These are phyloP conservation scores for Cinnamomum micranthum DNA, from an alignment of 164 flowering plant species.

Conservation along the genomic window DNA sequence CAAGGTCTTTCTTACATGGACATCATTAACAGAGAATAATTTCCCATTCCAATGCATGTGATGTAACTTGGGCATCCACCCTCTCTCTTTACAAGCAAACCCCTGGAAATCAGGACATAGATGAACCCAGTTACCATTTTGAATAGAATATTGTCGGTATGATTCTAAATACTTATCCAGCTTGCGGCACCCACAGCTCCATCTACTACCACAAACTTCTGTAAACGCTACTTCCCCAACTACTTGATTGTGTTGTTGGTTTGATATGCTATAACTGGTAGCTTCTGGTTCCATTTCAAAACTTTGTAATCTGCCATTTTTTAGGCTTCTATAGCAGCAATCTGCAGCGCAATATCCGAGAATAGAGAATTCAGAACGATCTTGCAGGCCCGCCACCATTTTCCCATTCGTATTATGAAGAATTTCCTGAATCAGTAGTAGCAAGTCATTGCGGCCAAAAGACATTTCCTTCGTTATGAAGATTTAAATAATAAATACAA, in stretches of 20 bases:
- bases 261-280: constrained; percentile 6
- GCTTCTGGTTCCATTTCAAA: constrained; percentile 20
- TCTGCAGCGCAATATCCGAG: constrained; percentile 44
- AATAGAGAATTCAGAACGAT: constrained; percentile 46
- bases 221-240: constrained; percentile 1
- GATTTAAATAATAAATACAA: background rate
- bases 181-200: constrained; percentile 38
- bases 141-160: constrained; percentile 21
- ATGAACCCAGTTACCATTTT: constrained; percentile 45
- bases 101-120: constrained; percentile 29
- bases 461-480: background rate
- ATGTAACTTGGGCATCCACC: constrained; percentile 60
- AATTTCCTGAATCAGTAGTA: constrained; percentile 33
- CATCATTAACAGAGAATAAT: constrained; percentile 40
- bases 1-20: constrained; percentile 72
- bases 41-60: constrained; percentile 60
- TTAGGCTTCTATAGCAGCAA: constrained; percentile 1
- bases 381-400: constrained; percentile 53
- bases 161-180: constrained; percentile 26
- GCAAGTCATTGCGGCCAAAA: background rate
- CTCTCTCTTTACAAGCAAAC: constrained; percentile 14
- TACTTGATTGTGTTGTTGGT: constrained; percentile 4
- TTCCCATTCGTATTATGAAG: constrained; percentile 36
- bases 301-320: constrained; percentile 13
- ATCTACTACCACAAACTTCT: constrained; percentile 7